These are phyloP conservation scores for Chamaenerion angustifolium DNA, from an alignment of 345 rosid genomes.

Conservation along the genomic window DNA sequence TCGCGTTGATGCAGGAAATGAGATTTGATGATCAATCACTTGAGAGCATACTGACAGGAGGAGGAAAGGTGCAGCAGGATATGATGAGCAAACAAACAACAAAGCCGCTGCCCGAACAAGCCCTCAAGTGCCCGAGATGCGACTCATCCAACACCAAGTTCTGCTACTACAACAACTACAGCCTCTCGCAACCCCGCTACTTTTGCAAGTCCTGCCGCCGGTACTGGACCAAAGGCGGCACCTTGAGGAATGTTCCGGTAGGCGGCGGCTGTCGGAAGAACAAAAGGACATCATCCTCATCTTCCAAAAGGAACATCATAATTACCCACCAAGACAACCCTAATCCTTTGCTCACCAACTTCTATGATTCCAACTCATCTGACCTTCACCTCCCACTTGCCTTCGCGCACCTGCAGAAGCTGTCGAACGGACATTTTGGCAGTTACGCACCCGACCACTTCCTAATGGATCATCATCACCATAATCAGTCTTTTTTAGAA, in stretches of 20 bases:
- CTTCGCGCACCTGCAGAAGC: constrained; percentile 4
- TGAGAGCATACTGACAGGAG: constrained; percentile 9
- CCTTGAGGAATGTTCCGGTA: constrained; percentile 86
- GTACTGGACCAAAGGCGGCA: constrained; percentile 99
- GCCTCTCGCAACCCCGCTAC: constrained; percentile 91
- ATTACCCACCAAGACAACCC: background rate
- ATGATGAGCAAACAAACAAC: constrained; percentile 32
- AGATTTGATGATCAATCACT: constrained; percentile 2
- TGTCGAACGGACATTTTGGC: background rate
- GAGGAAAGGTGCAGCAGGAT: constrained; percentile 7
- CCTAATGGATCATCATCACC: background rate
- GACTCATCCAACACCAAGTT: constrained; percentile 86
- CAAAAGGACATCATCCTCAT: constrained; percentile 50
- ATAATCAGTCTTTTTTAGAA: constrained; percentile 19
- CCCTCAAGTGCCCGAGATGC: constrained; percentile 89
- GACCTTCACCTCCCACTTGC: constrained; percentile 1
- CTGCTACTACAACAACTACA: constrained; percentile 97
- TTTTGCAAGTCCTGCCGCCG: constrained; percentile 94
- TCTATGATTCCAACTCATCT: background rate
- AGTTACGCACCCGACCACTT: background rate
- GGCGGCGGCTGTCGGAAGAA: constrained; percentile 97
- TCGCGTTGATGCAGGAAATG: constrained; percentile 12
- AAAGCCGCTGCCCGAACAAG: constrained; percentile 65
- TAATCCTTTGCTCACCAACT: background rate
- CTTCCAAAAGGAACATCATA: constrained; percentile 9